phyloP scores from a whole-genome alignment of 2,329 filamentous ascomycete genomes.

The Exserohilum rostratum region DNA sequence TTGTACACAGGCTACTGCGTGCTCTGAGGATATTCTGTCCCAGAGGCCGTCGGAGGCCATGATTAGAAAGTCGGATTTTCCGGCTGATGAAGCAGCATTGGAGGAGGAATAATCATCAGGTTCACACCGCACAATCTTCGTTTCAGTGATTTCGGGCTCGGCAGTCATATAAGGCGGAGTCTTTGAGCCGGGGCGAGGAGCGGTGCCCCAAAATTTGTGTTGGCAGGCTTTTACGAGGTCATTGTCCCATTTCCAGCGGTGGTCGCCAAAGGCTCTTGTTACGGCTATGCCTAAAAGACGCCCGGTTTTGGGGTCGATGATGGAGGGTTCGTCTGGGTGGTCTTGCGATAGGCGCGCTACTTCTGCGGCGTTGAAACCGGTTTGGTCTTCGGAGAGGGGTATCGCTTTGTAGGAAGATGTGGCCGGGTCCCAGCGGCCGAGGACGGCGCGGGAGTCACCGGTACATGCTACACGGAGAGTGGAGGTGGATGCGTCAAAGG shows the following conservation, averaged over 20 bases:
- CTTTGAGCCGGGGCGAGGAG: constrained; percentile 52
- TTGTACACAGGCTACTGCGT: constrained; percentile 64
- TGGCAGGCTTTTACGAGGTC: constrained; percentile 55
- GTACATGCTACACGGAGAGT: constrained; percentile 68
- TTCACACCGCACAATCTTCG: constrained; percentile 54
- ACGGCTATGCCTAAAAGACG: constrained; percentile 67
- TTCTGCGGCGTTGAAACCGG: constrained; percentile 66
- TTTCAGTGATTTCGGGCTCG: constrained; percentile 67
- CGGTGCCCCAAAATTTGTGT: constrained; percentile 58
- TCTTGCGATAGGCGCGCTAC: constrained; percentile 59
- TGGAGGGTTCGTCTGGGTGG: constrained; percentile 67
- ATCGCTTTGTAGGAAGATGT: constrained; percentile 57
- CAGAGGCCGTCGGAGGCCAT: constrained; percentile 72
- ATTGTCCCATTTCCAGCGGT: constrained; percentile 69
- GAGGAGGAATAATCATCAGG: neutral
- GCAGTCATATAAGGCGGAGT: constrained; percentile 73
- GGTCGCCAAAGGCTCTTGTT: constrained; percentile 71
- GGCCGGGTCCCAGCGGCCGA: constrained; percentile 58
- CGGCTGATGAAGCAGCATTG: constrained; percentile 13
- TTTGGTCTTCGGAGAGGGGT: constrained; percentile 69
- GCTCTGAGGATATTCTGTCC: constrained; percentile 63
- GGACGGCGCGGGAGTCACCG: constrained; percentile 71
- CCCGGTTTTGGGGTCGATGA: constrained; percentile 61
- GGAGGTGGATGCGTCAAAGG: constrained; percentile 62
- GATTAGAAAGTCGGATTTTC: constrained; percentile 63